Evolutionary conservation across 169 alveolate genomes (phyloP), one percentile per base, ranked within the genome.

Genomic region (Neospora caninum): DNA sequence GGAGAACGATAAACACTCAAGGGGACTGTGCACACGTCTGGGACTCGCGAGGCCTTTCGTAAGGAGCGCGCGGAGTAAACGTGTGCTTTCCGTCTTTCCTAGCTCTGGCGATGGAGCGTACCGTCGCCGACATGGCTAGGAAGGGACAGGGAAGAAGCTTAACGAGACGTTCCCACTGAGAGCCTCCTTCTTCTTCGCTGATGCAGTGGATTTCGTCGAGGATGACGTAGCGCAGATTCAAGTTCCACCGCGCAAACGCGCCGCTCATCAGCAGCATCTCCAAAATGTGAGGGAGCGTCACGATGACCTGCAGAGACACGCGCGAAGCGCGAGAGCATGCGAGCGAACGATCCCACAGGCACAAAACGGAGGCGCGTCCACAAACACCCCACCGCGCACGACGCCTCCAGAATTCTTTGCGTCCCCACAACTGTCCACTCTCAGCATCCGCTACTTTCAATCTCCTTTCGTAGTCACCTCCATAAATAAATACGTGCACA

Each of bases 121-220:
- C 98, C 29, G 99, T 98, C 42, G 99, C 99, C 0, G 99, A 98
- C 92, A 98, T 96, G 49, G 99, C 99, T 78, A 98, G 94, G 97
- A 97, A 98, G 45, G 99, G 99, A 82, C 99, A 97, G n/a, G 98
- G 98, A 67, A 96, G 96, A 88, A 98, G 96, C 95, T 98, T 99
- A 87, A 97, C 87, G 67, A 96, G 94, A 29, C 98, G 95, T 91
- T 94, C 93, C 96, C 98, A 92, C 93, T 67, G 89, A 88, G 95
- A 36, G 96, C 94, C 18, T 43, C 94, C 96, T 43, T 96, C 98
- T 64, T 93, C 95, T 43, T 96, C 97, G 34, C 98, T 97, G 53
- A 97, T 96, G 94, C 99, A 97, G 91, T 98, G 99, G 80, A 98
- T 97, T 95, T 98, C 98, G 91, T 98, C 99, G 80, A 98, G 96